phyloP scores from a whole-genome alignment of 2,329 filamentous ascomycete species.

The Westerdykella sp. region DNA sequence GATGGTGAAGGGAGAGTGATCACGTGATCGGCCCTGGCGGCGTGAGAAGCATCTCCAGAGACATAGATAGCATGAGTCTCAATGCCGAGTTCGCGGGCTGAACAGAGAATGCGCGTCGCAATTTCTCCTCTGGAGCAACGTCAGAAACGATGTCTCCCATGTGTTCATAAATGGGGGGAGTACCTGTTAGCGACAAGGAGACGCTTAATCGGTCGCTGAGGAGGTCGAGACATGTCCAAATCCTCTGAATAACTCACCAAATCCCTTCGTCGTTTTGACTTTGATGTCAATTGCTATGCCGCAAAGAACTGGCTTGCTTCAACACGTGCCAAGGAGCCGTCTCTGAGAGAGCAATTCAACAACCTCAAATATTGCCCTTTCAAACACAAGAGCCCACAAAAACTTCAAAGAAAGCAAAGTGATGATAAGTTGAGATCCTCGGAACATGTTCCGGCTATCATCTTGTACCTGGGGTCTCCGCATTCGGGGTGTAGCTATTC shows the following conservation, averaged over 20 bases:
- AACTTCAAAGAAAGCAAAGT: neutral
- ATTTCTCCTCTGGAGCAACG: constrained; percentile 52
- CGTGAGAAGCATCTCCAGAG: constrained; percentile 50
- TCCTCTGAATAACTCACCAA: neutral
- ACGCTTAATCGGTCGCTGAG: constrained; percentile 40
- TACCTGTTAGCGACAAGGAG: constrained; percentile 52
- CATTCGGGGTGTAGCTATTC: neutral
- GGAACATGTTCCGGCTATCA: neutral
- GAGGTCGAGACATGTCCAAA: constrained; percentile 18
- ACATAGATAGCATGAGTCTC: constrained; percentile 54
- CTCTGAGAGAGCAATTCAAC: neutral
- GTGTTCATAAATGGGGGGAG: neutral
- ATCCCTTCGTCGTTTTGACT: neutral
- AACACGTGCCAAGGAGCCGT: constrained; percentile 5
- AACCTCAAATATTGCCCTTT: too few species aligned
- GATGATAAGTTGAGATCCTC: neutral
- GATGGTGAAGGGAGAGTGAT: constrained; percentile 47
- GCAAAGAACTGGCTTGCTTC: constrained; percentile 8
- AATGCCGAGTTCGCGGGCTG: constrained; percentile 53
- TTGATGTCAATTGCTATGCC: neutral
- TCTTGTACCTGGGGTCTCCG: neutral
- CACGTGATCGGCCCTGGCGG: constrained; percentile 46
- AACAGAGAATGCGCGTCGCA: constrained; percentile 54
- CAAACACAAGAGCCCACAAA: neutral
- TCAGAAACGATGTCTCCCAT: constrained; percentile 1